phyloP scores from a whole-genome alignment of 2,329 filamentous ascomycete genomes.

The Alternaria longipes region DNA sequence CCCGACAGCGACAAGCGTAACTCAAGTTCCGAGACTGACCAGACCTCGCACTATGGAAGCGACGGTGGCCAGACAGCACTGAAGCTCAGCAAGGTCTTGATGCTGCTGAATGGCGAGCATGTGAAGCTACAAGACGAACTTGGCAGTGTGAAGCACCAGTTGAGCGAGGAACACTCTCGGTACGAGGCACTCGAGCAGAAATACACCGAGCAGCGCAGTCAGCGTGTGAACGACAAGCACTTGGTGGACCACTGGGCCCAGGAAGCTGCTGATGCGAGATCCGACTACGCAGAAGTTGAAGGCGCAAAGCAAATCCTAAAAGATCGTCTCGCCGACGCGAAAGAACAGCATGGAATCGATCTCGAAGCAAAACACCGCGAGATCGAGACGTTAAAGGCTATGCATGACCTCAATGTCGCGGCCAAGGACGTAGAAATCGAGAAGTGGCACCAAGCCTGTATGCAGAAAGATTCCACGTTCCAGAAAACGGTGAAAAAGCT shows the following conservation, averaged over 20 bases:
- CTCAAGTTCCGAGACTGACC: background rate
- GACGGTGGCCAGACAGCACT: background rate
- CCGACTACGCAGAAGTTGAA: background rate
- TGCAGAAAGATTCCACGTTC: background rate
- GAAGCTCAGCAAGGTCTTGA: background rate
- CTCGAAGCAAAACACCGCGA: background rate
- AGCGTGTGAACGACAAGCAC: constrained; percentile 3
- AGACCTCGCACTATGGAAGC: background rate
- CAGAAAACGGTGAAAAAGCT: background rate
- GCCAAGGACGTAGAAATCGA: background rate
- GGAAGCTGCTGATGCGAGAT: background rate
- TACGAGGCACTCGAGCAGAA: constrained; percentile 3
- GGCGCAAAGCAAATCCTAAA: background rate
- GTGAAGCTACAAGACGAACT: background rate
- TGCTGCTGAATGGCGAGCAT: background rate
- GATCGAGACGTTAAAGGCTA: background rate
- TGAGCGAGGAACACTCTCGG: background rate
- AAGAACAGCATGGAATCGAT: background rate
- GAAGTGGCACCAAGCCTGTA: background rate
- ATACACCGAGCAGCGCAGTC: background rate
- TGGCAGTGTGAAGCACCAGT: background rate
- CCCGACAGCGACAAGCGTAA: background rate
- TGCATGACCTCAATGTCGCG: background rate
- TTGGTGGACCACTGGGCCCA: background rate
- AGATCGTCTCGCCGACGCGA: background rate